Conservation (phyloP, 805 yeast genomes). For the Nakazawaea ambrosiae region DNA sequence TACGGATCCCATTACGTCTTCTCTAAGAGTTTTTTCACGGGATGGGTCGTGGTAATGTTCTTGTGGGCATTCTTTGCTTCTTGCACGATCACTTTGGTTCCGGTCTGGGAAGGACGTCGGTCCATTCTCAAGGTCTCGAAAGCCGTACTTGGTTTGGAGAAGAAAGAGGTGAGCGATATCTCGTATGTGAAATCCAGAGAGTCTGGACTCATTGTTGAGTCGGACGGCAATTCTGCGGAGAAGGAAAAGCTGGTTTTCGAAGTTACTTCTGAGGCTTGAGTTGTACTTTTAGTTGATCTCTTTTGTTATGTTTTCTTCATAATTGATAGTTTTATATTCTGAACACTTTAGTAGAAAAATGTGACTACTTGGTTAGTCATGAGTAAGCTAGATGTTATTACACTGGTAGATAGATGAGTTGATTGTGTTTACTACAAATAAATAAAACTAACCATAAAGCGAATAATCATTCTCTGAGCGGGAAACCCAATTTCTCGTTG, state of each 20-base stretch:
- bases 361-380: no score
- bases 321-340: no score
- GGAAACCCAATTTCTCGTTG: conserved; percentile 13
- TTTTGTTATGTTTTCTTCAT: no score
- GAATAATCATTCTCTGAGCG: conserved; percentile 2
- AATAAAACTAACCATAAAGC: no score
- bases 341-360: no score
- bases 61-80: conserved; percentile 32
- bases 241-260: no score
- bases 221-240: neutral
- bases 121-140: conserved; percentile 15
- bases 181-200: conserved; percentile 11
- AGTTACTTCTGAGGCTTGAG: no score
- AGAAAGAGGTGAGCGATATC: conserved; percentile 4
- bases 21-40: conserved; percentile 28
- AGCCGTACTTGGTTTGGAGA: conserved; percentile 3
- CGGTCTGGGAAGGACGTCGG: conserved; percentile 39
- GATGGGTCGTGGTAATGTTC: conserved; percentile 30
- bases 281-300: no score
- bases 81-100: conserved; percentile 35
- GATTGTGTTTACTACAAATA: no score
- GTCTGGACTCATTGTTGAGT: neutral
- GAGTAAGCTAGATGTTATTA: no score
- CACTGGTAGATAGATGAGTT: no score
- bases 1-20: conserved; percentile 33